Evolutionary conservation across 2,329 filamentous ascomycete genomes (phyloP), one percentile per base, ranked within the genome.

Genomic region (Zasmidium citrigriseum): DNA sequence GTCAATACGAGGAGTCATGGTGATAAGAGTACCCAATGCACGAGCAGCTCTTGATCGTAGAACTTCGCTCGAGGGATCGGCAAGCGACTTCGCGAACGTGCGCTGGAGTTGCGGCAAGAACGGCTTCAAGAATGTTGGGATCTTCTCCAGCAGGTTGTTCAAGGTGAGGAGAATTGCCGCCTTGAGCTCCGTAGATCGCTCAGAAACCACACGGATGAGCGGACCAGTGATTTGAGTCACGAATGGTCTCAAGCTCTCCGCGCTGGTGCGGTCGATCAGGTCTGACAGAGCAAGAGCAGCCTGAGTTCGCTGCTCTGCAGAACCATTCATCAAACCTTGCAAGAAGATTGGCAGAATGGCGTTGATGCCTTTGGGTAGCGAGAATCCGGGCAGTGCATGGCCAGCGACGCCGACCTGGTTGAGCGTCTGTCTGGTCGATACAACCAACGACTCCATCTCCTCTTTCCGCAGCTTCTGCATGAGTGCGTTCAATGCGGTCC

Each of bases 171-270:
- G 81, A 73, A 99, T 96, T 45, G 95, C 95, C 60, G 91, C 89
- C 78, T 96, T 98, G 75, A 99, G 92, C 52, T 99, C 96, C 2
- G 92, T 92, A 2, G 95, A 96, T 62, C 93, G 87, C 75, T 99
- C 95, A 4, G 95, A 97, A 18, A 99, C 93, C 21, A 98, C 93
- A 83, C 95, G 90, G 75, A 99, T 99, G 54, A 99, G 85, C 21
- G 96, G 95, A 72, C 95, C 95, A 4, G 96, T 98, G 67, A 99
- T 97, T 71, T 97, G 93, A 25, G 93, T 97, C 60, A 99, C 95
- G 70, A 96, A 98, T 7, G 93, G 91, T 76, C 95, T 96, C 62
- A 99, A 81, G 20, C 93, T 88, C 59, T 92, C 88, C 65, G 91
- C 86, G 74, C 88, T 93, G 23, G 95, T 96, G 58, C 95, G 87